A percentile compares a stretch with the other conserved stretches of the same genome.
Evolutionary conservation across 371 early-diverging fungal genomes (phyloP).

Genomic region (Saksenaea oblongispora): DNA sequence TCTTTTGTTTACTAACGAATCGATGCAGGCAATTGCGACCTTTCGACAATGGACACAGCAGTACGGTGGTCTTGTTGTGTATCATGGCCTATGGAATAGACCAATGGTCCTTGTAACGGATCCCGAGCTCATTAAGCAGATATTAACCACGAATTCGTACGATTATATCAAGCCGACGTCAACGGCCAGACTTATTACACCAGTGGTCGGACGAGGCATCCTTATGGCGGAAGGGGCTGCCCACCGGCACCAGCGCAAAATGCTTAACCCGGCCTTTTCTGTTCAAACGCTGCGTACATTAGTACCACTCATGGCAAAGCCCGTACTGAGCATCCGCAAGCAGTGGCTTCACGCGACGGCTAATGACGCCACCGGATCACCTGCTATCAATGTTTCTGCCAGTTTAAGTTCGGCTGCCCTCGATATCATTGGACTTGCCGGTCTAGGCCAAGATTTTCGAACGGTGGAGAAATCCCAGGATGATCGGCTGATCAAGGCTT

Average conservation of each 20-base stretch:
- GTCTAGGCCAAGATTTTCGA: slow-evolving; percentile 48
- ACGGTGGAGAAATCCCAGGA: slow-evolving; percentile 13
- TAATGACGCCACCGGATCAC: not conserved
- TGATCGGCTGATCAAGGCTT: slow-evolving; percentile 45
- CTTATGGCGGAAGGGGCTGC: slow-evolving; percentile 56
- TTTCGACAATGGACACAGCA: slow-evolving; percentile 45
- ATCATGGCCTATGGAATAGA: slow-evolving; percentile 51
- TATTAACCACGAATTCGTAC: slow-evolving; percentile 52
- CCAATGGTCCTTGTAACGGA: slow-evolving; percentile 57
- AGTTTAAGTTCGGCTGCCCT: slow-evolving; percentile 36
- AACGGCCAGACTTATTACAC: slow-evolving; percentile 24
- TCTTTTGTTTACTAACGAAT: not conserved
- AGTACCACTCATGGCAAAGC: slow-evolving; percentile 38
- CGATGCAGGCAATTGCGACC: not conserved
- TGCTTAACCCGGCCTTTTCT: slow-evolving; percentile 67
- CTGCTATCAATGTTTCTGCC: slow-evolving; percentile 30
- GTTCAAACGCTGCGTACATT: slow-evolving; percentile 43
- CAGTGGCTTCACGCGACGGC: slow-evolving; percentile 27
- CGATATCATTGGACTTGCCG: slow-evolving; percentile 43
- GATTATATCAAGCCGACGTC: slow-evolving; percentile 50
- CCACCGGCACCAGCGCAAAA: slow-evolving; percentile 63
- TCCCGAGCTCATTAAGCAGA: slow-evolving; percentile 48
- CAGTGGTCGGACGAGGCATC: slow-evolving; percentile 58
- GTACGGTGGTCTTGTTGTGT: slow-evolving; percentile 54
- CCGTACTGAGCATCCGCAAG: slow-evolving; percentile 23